Conservation (phyloP, 495 filamentous ascomycete genomes). For the Letharia lupina region DNA sequence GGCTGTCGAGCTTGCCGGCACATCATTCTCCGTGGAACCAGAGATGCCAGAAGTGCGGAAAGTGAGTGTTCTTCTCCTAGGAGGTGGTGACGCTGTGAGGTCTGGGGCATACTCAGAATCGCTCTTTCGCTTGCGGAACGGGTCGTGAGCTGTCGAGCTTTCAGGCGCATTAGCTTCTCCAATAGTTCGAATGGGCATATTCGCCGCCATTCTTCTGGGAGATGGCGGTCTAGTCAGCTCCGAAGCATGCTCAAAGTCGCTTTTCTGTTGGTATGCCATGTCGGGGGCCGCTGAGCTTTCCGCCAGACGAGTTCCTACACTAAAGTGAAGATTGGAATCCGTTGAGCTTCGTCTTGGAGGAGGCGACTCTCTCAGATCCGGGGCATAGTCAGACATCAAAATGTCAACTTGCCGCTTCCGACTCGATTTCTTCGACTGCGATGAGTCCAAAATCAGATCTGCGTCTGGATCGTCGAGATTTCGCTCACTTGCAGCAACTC, state of each 20-base stretch:
- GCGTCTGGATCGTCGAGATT: constrained; percentile 20
- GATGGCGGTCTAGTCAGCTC: not conserved
- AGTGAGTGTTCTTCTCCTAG: not conserved
- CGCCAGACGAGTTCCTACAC: not conserved
- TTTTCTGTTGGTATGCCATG: not conserved
- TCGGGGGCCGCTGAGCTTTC: not conserved
- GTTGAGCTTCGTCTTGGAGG: not conserved
- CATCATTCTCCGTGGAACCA: not conserved
- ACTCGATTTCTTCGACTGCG: constrained; percentile 1
- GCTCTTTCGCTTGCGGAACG: not conserved
- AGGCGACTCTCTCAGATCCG: not conserved
- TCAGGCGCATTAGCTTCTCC: not conserved
- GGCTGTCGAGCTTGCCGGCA: not conserved
- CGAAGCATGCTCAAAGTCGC: not conserved
- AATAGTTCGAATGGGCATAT: not conserved
- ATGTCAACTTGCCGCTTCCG: not conserved
- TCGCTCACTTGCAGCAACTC: constrained; percentile 17
- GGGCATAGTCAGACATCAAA: not conserved
- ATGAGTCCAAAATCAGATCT: constrained; percentile 21
- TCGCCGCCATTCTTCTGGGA: not conserved
- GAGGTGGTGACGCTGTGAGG: not conserved
- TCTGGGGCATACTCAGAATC: not conserved
- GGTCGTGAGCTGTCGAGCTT: not conserved
- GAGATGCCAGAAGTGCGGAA: not conserved
- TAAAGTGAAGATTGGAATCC: not conserved